These are phyloP conservation scores for Aureobasidium musti DNA, from an alignment of 2,329 filamentous ascomycete genomes.

Conservation along the genomic window DNA sequence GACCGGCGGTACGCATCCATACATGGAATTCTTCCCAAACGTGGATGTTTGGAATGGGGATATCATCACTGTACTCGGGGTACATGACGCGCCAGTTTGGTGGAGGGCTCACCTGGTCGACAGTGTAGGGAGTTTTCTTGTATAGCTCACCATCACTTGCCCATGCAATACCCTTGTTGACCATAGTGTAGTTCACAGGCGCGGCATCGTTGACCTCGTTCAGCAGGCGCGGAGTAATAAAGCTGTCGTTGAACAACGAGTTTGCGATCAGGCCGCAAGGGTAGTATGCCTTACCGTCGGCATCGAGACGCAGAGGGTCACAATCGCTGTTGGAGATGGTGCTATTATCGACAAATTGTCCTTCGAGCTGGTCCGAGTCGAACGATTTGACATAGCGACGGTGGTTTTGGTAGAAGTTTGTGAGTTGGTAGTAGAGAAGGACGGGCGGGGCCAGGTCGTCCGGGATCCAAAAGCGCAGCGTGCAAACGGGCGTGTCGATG, in stretches of 20 bases:
- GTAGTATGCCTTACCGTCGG: slow-evolving; percentile 72
- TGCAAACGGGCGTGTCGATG: slow-evolving; percentile 60
- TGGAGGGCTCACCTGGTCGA: slow-evolving; percentile 70
- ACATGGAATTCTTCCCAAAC: slow-evolving; percentile 87
- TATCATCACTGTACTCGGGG: slow-evolving; percentile 67
- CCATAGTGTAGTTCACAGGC: slow-evolving; percentile 69
- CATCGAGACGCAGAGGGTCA: slow-evolving; percentile 61
- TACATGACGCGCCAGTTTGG: slow-evolving; percentile 80
- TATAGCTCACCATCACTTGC: slow-evolving; percentile 78
- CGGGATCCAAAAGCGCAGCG: slow-evolving; percentile 75
- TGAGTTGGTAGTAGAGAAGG: slow-evolving; percentile 90
- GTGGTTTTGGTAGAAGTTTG: slow-evolving; percentile 99
- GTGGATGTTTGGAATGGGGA: slow-evolving; percentile 70
- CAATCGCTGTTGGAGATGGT: slow-evolving; percentile 71
- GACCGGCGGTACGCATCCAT: slow-evolving; percentile 96
- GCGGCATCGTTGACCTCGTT: slow-evolving; percentile 51
- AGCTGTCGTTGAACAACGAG: slow-evolving; percentile 94
- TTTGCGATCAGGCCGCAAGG: slow-evolving; percentile 96
- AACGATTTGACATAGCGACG: slow-evolving; percentile 92
- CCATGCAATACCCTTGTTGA: slow-evolving; percentile 80
- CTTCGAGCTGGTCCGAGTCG: slow-evolving; percentile 79
- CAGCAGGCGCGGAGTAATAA: slow-evolving; percentile 64
- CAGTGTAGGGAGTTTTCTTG: slow-evolving; percentile 65
- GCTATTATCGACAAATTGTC: slow-evolving; percentile 60
- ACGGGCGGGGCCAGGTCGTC: slow-evolving; percentile 79